phyloP scores from a whole-genome alignment of 441 rosid species.

The Metrosideros polymorpha region DNA sequence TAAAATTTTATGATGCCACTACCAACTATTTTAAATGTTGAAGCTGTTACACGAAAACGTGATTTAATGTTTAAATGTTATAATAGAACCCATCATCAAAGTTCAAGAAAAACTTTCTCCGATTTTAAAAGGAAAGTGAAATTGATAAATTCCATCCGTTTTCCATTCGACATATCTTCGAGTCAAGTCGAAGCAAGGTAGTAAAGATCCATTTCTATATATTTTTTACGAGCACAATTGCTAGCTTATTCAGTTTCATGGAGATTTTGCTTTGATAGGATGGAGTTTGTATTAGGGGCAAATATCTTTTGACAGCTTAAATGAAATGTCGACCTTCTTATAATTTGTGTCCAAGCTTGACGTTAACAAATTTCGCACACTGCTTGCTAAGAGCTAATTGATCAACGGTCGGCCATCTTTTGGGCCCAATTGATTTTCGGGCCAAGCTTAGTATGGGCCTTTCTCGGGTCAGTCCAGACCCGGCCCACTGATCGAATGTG shows the following conservation, averaged over 20 bases:
- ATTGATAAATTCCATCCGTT: neutral
- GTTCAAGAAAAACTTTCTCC: neutral
- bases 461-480: neutral
- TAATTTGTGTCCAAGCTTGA: neutral
- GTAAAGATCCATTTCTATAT: neutral
- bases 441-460: neutral
- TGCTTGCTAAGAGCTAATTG: neutral
- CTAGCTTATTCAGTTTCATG: neutral
- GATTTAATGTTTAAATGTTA: too few species aligned
- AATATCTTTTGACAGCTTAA: neutral
- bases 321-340: neutral
- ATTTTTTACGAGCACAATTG: neutral
- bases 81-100: neutral
- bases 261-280: neutral
- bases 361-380: neutral
- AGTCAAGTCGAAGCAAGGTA: neutral
- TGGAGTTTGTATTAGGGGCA: neutral
- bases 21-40: neutral
- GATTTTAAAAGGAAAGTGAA: neutral
- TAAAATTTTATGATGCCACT: neutral
- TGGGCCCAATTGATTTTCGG: neutral
- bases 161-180: neutral
- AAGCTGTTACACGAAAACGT: too few species aligned
- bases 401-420: neutral
- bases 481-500: neutral